Percentiles rank a stretch among this genome's conserved stretches.
phyloP scores from a whole-genome alignment of 2,329 filamentous ascomycete genomes.

The Pseudogymnoascus verrucosus region DNA sequence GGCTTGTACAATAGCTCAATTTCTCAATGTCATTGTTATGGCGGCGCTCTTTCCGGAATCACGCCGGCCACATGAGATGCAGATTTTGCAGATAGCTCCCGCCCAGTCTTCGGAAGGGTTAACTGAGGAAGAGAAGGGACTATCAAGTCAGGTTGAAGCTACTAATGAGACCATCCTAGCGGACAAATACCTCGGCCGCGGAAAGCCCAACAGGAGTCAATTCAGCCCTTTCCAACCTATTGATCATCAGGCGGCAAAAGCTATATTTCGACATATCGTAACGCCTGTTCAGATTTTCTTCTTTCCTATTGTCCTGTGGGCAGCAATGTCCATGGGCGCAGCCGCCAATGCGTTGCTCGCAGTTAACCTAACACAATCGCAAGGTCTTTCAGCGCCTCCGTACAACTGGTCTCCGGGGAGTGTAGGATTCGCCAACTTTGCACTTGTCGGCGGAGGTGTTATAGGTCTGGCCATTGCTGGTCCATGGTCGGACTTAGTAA shows the following conservation, averaged over 20 bases:
- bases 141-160: too few relatives aligned
- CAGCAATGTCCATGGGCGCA: slow-evolving; percentile 52
- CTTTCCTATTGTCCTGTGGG: slow-evolving; percentile 54
- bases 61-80: too few relatives aligned
- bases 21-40: slow-evolving; percentile 39
- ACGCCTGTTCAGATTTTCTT: slow-evolving; percentile 52
- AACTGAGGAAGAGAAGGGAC: too few relatives aligned
- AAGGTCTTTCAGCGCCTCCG: slow-evolving; percentile 46
- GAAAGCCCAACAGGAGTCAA: slow-evolving; percentile 43
- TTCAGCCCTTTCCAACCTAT: slow-evolving; percentile 38
- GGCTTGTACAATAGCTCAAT: slow-evolving; percentile 28
- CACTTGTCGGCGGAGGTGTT: slow-evolving; percentile 43
- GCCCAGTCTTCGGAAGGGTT: too few relatives aligned
- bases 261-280: slow-evolving; percentile 47
- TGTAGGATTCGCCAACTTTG: slow-evolving; percentile 51
- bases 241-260: slow-evolving; percentile 21
- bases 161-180: not conserved
- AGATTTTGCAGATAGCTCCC: too few relatives aligned
- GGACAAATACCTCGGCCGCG: slow-evolving; percentile 46
- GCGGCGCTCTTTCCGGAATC: slow-evolving; percentile 56
- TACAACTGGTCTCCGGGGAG: slow-evolving; percentile 43
- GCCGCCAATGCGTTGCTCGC: slow-evolving; percentile 44
- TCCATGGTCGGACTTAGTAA: slow-evolving; percentile 49
- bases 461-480: slow-evolving; percentile 49
- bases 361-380: slow-evolving; percentile 47